Evolutionary conservation across 768 basidiomycete genomes (phyloP).

Genomic region (Coprinellus aureogranulatus): DNA sequence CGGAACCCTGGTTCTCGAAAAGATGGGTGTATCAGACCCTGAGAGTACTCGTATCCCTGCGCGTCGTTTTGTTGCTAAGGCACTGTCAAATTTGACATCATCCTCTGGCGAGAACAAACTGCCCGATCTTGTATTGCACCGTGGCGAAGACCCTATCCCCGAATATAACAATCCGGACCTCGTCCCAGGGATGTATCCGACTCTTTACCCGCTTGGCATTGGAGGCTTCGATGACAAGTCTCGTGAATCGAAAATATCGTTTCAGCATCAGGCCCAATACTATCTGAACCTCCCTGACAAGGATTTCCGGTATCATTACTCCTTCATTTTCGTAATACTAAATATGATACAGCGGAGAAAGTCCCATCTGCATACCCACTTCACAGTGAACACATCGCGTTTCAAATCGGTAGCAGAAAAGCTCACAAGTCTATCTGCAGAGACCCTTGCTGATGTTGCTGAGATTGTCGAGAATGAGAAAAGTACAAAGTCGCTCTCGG

Average conservation of each 20-base stretch:
- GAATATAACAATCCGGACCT: slow-evolving; percentile 32
- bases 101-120: not conserved
- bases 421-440: not conserved
- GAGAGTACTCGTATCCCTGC: slow-evolving; percentile 22
- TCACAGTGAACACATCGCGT: slow-evolving; percentile 14
- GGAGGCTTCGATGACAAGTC: slow-evolving; percentile 26
- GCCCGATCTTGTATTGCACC: slow-evolving; percentile 23
- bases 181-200: slow-evolving; percentile 28
- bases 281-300: slow-evolving; percentile 17
- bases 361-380: slow-evolving; percentile 22
- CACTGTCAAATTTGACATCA: slow-evolving; percentile 20
- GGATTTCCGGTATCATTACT: slow-evolving; percentile 20
- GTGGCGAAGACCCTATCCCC: slow-evolving; percentile 15
- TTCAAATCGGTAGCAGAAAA: slow-evolving; percentile 2
- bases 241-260: slow-evolving; percentile 8
- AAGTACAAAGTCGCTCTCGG: not conserved
- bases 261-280: slow-evolving; percentile 23
- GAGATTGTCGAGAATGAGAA: slow-evolving; percentile 9
- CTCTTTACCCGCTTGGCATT: slow-evolving; percentile 27
- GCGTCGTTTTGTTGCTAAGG: slow-evolving; percentile 19
- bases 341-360: slow-evolving; percentile 24
- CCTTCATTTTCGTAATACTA: slow-evolving; percentile 24
- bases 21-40: slow-evolving; percentile 29
- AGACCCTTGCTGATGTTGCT: not conserved
- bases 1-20: slow-evolving; percentile 20